Evolutionary conservation across 192 early-diverging fungal species (phyloP).

Genomic region (Coemansia sp.): DNA sequence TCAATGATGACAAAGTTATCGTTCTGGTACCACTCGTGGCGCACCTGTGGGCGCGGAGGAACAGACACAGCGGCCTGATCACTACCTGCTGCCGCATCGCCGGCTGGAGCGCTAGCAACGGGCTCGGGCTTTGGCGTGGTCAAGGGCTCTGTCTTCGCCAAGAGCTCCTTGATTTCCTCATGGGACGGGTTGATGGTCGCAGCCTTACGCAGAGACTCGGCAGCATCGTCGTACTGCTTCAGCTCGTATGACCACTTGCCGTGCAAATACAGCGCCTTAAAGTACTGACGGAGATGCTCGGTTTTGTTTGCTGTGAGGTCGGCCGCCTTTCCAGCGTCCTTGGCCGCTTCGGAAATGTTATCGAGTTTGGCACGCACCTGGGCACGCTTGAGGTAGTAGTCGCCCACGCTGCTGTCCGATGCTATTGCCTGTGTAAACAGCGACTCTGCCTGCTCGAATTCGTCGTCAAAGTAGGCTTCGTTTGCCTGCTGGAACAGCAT

Average conservation of each 20-base stretch:
- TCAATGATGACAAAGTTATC: constrained; percentile 83
- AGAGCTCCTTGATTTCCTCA: constrained; percentile 38
- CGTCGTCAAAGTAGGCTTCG: constrained; percentile 77
- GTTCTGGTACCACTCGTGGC: constrained; percentile 99
- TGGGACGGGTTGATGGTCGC: constrained; percentile 60
- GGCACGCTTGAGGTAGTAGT: constrained; percentile 70
- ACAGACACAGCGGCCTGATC: constrained; percentile 4
- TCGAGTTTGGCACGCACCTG: constrained; percentile 66
- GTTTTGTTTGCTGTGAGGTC: constrained; percentile 57
- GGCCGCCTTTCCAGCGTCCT: constrained; percentile 68
- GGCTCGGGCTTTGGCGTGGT: constrained; percentile 42
- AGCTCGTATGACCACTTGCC: constrained; percentile 62
- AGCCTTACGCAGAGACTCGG: constrained; percentile 58
- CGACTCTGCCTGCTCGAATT: constrained; percentile 69
- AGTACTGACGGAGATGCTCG: constrained; percentile 52
- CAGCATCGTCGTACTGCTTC: constrained; percentile 62
- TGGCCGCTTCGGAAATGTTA: constrained; percentile 59
- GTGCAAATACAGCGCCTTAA: constrained; percentile 68
- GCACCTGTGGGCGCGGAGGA: constrained; percentile 36
- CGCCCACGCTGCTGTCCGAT: constrained; percentile 58
- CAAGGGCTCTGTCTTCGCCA: constrained; percentile 45
- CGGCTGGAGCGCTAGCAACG: background rate
- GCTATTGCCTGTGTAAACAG: constrained; percentile 71
- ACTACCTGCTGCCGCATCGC: background rate
- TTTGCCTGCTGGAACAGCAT: constrained; percentile 59